These are phyloP conservation scores for Apiospora arundinis DNA, from an alignment of 2,329 filamentous ascomycete species.

Conservation along the genomic window DNA sequence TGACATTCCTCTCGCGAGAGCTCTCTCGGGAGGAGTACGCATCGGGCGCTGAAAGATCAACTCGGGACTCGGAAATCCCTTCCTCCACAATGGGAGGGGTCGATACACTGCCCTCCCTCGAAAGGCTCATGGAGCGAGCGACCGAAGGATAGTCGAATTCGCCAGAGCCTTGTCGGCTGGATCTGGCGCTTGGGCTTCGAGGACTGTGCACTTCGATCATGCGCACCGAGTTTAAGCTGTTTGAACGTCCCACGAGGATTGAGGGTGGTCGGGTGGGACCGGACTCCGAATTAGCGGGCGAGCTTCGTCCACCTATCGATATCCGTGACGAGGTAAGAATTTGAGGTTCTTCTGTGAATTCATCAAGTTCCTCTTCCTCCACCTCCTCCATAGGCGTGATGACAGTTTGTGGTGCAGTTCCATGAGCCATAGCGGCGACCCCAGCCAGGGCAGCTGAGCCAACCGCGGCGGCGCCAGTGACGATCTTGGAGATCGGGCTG, in stretches of 20 bases:
- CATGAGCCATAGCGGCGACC: slow-evolving; percentile 24
- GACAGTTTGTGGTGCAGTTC: slow-evolving; percentile 24
- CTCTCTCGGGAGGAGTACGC: slow-evolving; percentile 28
- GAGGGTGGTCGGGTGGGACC: slow-evolving; percentile 43
- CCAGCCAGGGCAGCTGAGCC: slow-evolving; percentile 26
- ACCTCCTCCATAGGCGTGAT: slow-evolving; percentile 24
- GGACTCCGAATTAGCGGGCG: slow-evolving; percentile 55
- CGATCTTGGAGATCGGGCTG: slow-evolving; percentile 27
- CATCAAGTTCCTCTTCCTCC: slow-evolving; percentile 52
- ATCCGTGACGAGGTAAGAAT: slow-evolving; percentile 63
- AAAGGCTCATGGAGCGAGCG: slow-evolving; percentile 46
- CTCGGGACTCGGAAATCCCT: slow-evolving; percentile 31
- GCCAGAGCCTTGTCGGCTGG: slow-evolving; percentile 53
- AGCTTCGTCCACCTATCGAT: slow-evolving; percentile 59
- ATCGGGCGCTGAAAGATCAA: slow-evolving; percentile 11
- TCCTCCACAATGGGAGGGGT: slow-evolving; percentile 51
- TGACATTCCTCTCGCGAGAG: slow-evolving; percentile 18
- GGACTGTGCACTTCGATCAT: slow-evolving; percentile 62
- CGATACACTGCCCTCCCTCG: slow-evolving; percentile 48
- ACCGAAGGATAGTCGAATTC: slow-evolving; percentile 50
- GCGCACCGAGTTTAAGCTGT: slow-evolving; percentile 62
- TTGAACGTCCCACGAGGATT: slow-evolving; percentile 48
- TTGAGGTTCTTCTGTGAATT: slow-evolving; percentile 65
- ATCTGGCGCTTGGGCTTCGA: slow-evolving; percentile 55
- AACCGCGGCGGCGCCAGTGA: slow-evolving; percentile 26